phyloP scores from a whole-genome alignment of 2,329 filamentous ascomycete species.

The Lachnellula subtilissima region DNA sequence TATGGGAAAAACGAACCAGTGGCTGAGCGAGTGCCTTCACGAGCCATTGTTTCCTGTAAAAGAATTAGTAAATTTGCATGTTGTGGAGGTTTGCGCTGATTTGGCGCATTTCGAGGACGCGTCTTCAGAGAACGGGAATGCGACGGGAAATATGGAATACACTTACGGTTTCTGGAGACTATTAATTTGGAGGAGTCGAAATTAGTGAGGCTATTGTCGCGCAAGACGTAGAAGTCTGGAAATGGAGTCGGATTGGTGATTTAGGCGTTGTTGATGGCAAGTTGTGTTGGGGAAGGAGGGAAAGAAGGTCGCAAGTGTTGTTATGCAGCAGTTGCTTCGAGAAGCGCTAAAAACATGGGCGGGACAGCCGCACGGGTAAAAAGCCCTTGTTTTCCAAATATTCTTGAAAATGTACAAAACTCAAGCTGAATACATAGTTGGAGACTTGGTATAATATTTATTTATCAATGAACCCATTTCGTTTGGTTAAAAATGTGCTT shows the following conservation, averaged over 20 bases:
- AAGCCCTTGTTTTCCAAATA: constrained; percentile 11
- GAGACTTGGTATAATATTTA: not conserved
- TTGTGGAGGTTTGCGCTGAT: constrained; percentile 19
- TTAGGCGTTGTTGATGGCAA: constrained; percentile 17
- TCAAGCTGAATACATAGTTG: not conserved
- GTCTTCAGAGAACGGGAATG: constrained; percentile 17
- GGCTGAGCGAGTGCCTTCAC: constrained; percentile 28
- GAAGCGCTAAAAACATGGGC: constrained; percentile 12
- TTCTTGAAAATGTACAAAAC: constrained; percentile 1
- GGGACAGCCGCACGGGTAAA: constrained; percentile 19
- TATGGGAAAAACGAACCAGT: constrained; percentile 24
- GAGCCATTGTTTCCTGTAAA: constrained; percentile 27
- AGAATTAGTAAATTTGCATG: constrained; percentile 20
- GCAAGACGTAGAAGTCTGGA: constrained; percentile 2
- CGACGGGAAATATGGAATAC: constrained; percentile 17
- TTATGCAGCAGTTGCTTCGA: constrained; percentile 17
- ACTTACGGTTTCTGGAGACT: constrained; percentile 20
- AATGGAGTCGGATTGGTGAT: constrained; percentile 10
- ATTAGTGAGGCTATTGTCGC: constrained; percentile 12
- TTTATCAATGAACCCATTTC: not conserved
- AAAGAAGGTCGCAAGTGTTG: constrained; percentile 17
- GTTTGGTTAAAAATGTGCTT: not conserved
- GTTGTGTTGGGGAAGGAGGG: constrained; percentile 13
- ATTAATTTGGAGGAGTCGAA: not conserved
- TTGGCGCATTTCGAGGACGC: constrained; percentile 26